Evolutionary conservation across 2,329 filamentous ascomycete genomes (phyloP).

Genomic region (Cercospora zeina): DNA sequence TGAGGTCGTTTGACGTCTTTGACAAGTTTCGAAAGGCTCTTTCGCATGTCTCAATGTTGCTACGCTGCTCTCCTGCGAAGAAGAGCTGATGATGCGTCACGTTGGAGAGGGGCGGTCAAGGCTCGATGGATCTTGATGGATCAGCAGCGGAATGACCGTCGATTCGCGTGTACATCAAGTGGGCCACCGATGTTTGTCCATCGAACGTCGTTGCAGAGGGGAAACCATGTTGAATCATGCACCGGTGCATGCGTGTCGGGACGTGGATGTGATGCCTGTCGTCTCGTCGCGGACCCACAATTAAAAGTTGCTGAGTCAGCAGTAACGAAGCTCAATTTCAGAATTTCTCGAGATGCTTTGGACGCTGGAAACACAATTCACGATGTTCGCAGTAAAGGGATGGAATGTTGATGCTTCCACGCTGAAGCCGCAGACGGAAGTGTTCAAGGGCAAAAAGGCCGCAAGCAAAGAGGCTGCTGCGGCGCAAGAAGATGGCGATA

Average conservation of each 20-base stretch:
- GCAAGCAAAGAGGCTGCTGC: slow-evolving; percentile 31
- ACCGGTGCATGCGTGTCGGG: not conserved
- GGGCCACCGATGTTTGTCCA: slow-evolving; percentile 14
- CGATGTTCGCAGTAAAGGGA: slow-evolving; percentile 92
- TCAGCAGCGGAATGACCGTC: not conserved
- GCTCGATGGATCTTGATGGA: slow-evolving; percentile 1
- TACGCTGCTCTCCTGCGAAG: no score
- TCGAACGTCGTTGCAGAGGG: not conserved
- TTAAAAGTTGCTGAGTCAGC: not conserved
- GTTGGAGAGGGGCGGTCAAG: slow-evolving; percentile 2
- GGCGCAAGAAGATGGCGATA: slow-evolving; percentile 51
- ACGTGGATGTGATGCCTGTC: not conserved
- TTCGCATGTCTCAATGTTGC: slow-evolving; percentile 19
- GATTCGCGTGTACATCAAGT: slow-evolving; percentile 3
- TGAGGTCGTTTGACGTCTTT: slow-evolving; percentile 19
- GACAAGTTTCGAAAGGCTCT: slow-evolving; percentile 26
- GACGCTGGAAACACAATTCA: not conserved
- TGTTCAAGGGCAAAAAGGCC: slow-evolving; percentile 30
- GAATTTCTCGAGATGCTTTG: slow-evolving; percentile 18
- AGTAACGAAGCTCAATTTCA: not conserved
- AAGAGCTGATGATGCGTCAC: slow-evolving; percentile 2
- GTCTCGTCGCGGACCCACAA: not conserved
- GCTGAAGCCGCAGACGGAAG: slow-evolving; percentile 68
- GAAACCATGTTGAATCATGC: not conserved
- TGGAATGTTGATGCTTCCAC: slow-evolving; percentile 77